Base-by-base conservation (phyloP, 257 asterid genomes). In the Mentha longifolia region DNA sequence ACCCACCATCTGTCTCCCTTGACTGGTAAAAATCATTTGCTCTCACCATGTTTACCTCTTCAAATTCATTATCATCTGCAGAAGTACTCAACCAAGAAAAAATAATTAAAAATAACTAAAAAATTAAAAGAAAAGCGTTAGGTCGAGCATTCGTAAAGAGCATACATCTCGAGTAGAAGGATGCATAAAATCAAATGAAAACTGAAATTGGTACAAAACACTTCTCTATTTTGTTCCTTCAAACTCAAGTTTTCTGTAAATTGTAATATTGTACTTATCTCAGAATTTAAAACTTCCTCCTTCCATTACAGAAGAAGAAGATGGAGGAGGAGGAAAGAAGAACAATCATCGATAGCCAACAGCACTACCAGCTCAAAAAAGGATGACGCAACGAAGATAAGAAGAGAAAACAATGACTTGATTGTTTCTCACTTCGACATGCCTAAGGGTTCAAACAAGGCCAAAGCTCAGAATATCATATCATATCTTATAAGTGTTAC, bases 21-120 rank as follows among this genome's bases (percentile, higher is more conserved):
- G 87, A 72, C 45, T 81, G 89, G 78, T 76, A 61, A 59, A 68
- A 80, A 67, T 91, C 96, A 41, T 71, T 47, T 8, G 94, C 78
- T 81, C 78, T 78, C 75, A 62, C 80, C 3, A 91, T 80, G 81
- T 85, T 88, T 41, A 91, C 84, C 5, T 82, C 97, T 82, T 91
- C 96, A 50, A 87, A 91, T 67, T 85, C 90, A 30, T 78, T 82
- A 69, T 85, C 92, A 77, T 80, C 97, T 91, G 86, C 41, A 65
- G 25, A 46, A 78, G n/a, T 51, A 28, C 31, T 28, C 31, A 28
- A 28, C 31, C 9, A 72, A 39, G 22, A 30, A 9, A n/a, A 37
- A 51, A 52, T 12, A 54, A 28, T 28, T 3, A 1, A 54, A 52
- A 20, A 1, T 2, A 20, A 11, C 5, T 28, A 64, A 12, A 54